Conservation (phyloP, 257 asterid genomes). For the Lithospermum erythrorhizon region DNA sequence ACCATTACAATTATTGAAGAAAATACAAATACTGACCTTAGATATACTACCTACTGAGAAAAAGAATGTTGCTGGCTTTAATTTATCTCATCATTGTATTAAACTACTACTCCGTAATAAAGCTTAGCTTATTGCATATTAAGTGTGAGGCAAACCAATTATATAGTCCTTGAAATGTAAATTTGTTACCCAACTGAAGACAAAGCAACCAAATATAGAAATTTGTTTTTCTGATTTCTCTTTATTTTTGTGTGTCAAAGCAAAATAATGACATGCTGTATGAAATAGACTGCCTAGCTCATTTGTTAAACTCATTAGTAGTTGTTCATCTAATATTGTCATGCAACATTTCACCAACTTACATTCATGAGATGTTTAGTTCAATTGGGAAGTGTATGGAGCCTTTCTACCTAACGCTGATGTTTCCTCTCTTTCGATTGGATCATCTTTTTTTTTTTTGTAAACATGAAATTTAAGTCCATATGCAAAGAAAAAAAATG, state of each 20-base stretch:
- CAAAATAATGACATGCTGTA: background rate
- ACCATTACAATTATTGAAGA: background rate
- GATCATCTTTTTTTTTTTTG: background rate
- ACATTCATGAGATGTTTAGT: background rate
- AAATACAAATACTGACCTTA: background rate
- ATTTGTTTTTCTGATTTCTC: background rate
- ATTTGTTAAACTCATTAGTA: background rate
- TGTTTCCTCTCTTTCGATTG: background rate
- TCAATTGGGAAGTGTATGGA: background rate
- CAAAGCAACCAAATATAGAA: background rate
- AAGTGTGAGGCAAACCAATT: background rate
- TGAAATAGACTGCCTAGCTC: constrained; percentile 2
- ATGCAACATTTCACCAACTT: constrained; percentile 2
- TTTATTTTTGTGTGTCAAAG: constrained; percentile 1
- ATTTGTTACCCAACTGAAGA: background rate
- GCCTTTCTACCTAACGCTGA: background rate
- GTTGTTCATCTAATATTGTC: background rate
- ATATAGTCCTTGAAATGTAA: background rate
- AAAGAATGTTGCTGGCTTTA: background rate
- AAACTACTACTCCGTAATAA: no score
- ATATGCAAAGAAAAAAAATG: no score
- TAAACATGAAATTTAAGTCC: no score
- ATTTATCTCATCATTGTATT: background rate
- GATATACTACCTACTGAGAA: background rate
- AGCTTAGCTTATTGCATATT: constrained; percentile 1